phyloP scores from a whole-genome alignment of 768 basidiomycete genomes.

The Kwoniella dendrophila region DNA sequence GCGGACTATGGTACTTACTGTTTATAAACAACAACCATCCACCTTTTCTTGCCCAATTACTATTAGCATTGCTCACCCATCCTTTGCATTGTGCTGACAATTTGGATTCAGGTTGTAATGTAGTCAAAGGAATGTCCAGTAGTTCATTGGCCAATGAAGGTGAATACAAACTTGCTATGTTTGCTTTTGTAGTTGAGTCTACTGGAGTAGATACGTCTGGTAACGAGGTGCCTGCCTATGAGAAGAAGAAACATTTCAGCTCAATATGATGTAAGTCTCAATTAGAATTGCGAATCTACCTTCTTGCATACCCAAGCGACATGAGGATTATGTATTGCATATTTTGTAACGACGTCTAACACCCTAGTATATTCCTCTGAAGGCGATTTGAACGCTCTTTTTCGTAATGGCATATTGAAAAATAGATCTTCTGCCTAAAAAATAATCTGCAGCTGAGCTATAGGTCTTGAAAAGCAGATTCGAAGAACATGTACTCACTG shows the following conservation, averaged over 20 bases:
- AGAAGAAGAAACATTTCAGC: too few relatives aligned
- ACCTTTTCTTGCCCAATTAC: conserved; percentile 77
- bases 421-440: conserved; percentile 90
- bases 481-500: conserved; percentile 59
- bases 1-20: conserved; percentile 62
- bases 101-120: conserved; percentile 48
- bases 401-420: conserved; percentile 84
- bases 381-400: conserved; percentile 76
- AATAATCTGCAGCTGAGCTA: not conserved
- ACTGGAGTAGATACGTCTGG: conserved; percentile 83
- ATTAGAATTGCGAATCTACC: conserved; percentile 62
- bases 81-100: conserved; percentile 73
- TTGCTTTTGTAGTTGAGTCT: conserved; percentile 65
- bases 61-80: conserved; percentile 82
- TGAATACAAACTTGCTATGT: conserved; percentile 80
- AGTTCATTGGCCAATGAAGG: conserved; percentile 78
- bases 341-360: conserved; percentile 86
- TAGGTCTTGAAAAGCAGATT: not conserved
- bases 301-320: conserved; percentile 91
- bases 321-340: conserved; percentile 88
- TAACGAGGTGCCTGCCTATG: conserved; percentile 68
- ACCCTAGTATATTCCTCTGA: conserved; percentile 92
- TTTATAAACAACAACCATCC: conserved; percentile 91
- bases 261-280: too few relatives aligned
- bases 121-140: conserved; percentile 51